Evolutionary conservation across 140 eudicot species (phyloP).

Genomic region (Anethum foeniculum): DNA sequence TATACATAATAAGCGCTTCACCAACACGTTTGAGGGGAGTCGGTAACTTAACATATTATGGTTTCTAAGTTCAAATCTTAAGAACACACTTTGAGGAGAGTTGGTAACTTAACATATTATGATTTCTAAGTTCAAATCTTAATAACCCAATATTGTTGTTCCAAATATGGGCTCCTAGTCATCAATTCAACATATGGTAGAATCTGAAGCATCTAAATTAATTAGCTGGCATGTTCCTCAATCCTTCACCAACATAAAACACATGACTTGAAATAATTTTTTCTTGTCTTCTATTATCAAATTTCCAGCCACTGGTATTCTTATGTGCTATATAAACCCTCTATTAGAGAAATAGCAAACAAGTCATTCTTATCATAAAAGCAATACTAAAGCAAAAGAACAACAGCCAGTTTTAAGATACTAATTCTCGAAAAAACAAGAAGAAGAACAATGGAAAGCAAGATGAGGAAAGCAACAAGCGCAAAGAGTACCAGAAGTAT

Average conservation of each 20-base stretch:
- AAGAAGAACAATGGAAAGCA: constrained; percentile 1
- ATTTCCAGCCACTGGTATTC: neutral
- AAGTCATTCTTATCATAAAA: neutral
- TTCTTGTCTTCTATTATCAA: neutral
- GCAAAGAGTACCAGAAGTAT: neutral
- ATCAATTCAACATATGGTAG: neutral
- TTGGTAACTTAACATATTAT: neutral
- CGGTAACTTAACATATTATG: neutral
- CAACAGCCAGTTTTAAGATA: neutral
- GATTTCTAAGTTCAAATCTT: neutral
- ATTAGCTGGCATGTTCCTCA: constrained; percentile 41
- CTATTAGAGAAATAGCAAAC: neutral
- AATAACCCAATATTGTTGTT: neutral
- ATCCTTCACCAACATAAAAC: constrained; percentile 15
- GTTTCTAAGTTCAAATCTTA: too few relatives aligned
- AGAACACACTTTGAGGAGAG: neutral
- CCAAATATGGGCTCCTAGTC: constrained; percentile 7
- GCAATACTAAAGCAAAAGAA: neutral
- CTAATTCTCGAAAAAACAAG: neutral
- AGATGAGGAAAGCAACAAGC: neutral
- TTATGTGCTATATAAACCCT: constrained; percentile 1
- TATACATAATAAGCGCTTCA: neutral
- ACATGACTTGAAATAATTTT: neutral
- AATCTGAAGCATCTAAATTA: neutral
- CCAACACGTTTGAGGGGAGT: neutral